Conservation (phyloP, 2,329 filamentous ascomycete species). For the Leptographium lundbergii region DNA sequence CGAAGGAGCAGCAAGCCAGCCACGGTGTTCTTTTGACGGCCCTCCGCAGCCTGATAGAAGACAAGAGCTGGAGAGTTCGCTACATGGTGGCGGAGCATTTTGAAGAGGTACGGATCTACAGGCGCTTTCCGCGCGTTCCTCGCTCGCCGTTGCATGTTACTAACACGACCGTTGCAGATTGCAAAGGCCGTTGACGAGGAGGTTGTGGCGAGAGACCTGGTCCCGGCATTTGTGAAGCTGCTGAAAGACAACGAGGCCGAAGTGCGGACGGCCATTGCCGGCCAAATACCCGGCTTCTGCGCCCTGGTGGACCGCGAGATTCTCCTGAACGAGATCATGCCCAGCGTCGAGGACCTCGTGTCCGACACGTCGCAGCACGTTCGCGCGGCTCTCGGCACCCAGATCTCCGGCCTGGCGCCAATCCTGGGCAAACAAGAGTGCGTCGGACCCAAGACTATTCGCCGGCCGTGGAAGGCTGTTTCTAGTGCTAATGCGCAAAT, state of each 20-base stretch:
- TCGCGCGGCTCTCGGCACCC: constrained; percentile 83
- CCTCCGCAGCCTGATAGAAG: constrained; percentile 85
- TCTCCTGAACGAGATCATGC: constrained; percentile 92
- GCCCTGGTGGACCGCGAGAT: constrained; percentile 74
- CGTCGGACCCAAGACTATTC: not conserved
- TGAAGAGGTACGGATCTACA: constrained; percentile 58
- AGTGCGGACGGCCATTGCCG: constrained; percentile 90
- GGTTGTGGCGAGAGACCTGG: constrained; percentile 83
- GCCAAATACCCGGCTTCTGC: constrained; percentile 97
- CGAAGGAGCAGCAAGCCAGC: constrained; percentile 94
- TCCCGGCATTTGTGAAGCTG: constrained; percentile 93
- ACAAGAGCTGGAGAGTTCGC: constrained; percentile 98
- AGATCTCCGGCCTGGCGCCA: constrained; percentile 91
- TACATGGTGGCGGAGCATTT: constrained; percentile 99
- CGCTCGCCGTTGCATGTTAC: not conserved
- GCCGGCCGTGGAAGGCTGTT: not conserved
- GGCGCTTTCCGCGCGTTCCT: not conserved
- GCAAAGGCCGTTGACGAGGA: constrained; percentile 97
- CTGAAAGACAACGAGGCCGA: constrained; percentile 97
- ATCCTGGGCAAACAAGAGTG: constrained; percentile 97
- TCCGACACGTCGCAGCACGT: constrained; percentile 96
- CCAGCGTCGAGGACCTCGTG: constrained; percentile 88
- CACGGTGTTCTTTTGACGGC: constrained; percentile 87
- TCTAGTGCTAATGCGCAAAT: constrained; percentile 2
- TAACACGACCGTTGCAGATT: constrained; percentile 44